Conservation (phyloP, 768 basidiomycete species). For the Boletus edulis region DNA sequence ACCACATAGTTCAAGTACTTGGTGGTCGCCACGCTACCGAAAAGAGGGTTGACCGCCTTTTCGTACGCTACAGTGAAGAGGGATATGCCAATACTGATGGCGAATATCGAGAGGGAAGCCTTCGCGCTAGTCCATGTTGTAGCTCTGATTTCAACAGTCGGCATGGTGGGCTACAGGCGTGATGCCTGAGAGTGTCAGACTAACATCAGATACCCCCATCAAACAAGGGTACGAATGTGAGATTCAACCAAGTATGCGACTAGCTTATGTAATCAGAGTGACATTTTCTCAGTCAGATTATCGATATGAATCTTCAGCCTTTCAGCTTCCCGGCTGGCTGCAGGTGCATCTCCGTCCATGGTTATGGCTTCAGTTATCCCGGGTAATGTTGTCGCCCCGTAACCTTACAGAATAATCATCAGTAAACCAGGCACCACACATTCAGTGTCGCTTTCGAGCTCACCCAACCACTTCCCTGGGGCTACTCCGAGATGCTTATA, state of each 20-base stretch:
- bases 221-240: neutral
- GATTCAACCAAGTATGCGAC: neutral
- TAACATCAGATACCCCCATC: too few species aligned
- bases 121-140: slow-evolving; percentile 12
- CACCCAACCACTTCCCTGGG: slow-evolving; percentile 85
- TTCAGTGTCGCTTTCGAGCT: slow-evolving; percentile 16
- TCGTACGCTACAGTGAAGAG: slow-evolving; percentile 62
- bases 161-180: neutral
- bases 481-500: slow-evolving; percentile 88
- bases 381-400: slow-evolving; percentile 85
- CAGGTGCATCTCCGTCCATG: slow-evolving; percentile 60
- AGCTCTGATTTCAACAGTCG: slow-evolving; percentile 1
- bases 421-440: neutral
- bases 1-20: slow-evolving; percentile 45
- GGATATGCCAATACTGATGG: slow-evolving; percentile 40
- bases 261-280: slow-evolving; percentile 7
- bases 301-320: slow-evolving; percentile 55
- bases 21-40: slow-evolving; percentile 57
- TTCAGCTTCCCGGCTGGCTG: slow-evolving; percentile 62
- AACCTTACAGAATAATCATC: slow-evolving; percentile 44
- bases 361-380: slow-evolving; percentile 77
- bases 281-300: slow-evolving; percentile 40
- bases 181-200: too few species aligned
- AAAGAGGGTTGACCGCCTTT: slow-evolving; percentile 64
- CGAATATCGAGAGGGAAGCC: slow-evolving; percentile 25